These are phyloP conservation scores for Sphagnum contortum DNA, from an alignment of 225 moss, liverwort and hornwort species.

Conservation along the genomic window DNA sequence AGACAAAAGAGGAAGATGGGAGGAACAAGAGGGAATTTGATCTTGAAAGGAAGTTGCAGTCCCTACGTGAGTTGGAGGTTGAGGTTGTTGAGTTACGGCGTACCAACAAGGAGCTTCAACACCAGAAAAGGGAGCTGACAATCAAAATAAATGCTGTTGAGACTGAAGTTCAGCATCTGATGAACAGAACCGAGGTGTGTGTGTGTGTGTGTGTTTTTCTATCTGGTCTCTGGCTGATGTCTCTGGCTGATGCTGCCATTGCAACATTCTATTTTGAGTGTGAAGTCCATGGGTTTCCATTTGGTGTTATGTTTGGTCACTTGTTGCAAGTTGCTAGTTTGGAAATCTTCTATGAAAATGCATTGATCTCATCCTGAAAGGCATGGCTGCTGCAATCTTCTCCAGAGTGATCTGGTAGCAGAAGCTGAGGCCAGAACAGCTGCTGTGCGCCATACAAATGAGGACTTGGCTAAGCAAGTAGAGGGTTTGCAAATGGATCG, in stretches of 20 bases:
- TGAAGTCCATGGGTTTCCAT: no score
- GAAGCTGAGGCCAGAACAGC: conserved; percentile 56
- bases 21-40: conserved; percentile 51
- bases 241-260: no score
- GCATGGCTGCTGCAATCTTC: no score
- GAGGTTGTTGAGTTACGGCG: conserved; percentile 80
- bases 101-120: conserved; percentile 78
- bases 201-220: no score
- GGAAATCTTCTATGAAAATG: no score
- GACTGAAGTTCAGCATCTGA: conserved; percentile 21
- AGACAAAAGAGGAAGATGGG: conserved; percentile 46
- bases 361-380: no score
- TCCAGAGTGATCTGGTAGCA: conserved; percentile 55
- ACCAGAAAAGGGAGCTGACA: conserved; percentile 72
- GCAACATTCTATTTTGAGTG: no score
- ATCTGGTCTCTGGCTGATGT: no score
- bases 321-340: no score
- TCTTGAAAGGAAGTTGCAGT: conserved; percentile 64
- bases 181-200: no score
- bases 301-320: no score
- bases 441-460: conserved; percentile 53
- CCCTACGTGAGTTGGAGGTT: conserved; percentile 63
- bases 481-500: conserved; percentile 79
- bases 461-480: conserved; percentile 60
- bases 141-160: conserved; percentile 66